These are phyloP conservation scores for Phylloporus sp. DNA, from an alignment of 1,284 basidiomycete species.

Conservation along the genomic window DNA sequence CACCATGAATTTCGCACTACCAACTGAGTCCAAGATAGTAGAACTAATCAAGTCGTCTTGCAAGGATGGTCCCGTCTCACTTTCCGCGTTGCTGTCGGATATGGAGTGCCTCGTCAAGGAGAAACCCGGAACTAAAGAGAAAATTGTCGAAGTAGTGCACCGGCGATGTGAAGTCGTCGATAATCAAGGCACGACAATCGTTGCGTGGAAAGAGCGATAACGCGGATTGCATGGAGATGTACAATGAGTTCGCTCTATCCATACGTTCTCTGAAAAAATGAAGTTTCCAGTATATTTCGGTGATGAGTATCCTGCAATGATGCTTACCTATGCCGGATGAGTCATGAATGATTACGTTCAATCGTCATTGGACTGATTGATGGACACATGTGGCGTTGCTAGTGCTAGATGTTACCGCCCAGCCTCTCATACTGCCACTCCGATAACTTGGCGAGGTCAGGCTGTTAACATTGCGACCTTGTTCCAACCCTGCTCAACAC, in stretches of 20 bases:
- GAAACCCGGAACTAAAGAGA: slow-evolving; percentile 75
- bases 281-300: slow-evolving; percentile 12
- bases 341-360: slow-evolving; percentile 3
- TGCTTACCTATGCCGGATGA: slow-evolving; percentile 1
- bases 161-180: slow-evolving; percentile 63
- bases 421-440: slow-evolving; percentile 31
- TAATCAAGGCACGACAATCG: slow-evolving; percentile 55
- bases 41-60: slow-evolving; percentile 62
- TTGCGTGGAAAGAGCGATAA: slow-evolving; percentile 65
- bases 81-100: slow-evolving; percentile 62
- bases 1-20: slow-evolving; percentile 64
- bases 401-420: slow-evolving; percentile 15
- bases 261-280: not conserved
- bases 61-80: slow-evolving; percentile 54
- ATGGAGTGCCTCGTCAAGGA: slow-evolving; percentile 52
- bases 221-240: slow-evolving; percentile 6
- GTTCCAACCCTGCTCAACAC: slow-evolving; percentile 21
- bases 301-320: slow-evolving; percentile 6
- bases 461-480: slow-evolving; percentile 39
- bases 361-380: slow-evolving; percentile 18
- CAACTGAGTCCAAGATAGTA: slow-evolving; percentile 69
- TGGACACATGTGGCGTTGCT: slow-evolving; percentile 27
- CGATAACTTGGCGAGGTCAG: slow-evolving; percentile 12
- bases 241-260: not conserved
- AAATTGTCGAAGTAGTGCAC: slow-evolving; percentile 71